Percentiles rank a stretch among this genome's conserved stretches.
phyloP scores from a whole-genome alignment of 108 stramenopile species.

The Cylindrotheca fusiformis region DNA sequence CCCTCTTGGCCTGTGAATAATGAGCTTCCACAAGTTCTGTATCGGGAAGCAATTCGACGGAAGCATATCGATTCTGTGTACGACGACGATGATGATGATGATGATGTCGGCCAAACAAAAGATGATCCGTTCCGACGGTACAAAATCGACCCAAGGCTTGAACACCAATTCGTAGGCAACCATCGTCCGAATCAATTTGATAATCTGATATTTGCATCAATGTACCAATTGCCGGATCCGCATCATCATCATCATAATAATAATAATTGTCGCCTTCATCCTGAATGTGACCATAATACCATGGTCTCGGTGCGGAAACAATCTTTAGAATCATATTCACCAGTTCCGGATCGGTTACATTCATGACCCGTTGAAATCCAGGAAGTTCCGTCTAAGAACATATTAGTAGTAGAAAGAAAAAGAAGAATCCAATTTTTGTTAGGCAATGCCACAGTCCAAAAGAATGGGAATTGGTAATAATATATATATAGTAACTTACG shows the following conservation, averaged over 20 bases:
- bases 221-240: neutral
- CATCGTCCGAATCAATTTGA: neutral
- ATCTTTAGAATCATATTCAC: neutral
- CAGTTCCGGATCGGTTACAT: neutral
- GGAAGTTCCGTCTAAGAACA: neutral
- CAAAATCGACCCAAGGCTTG: neutral
- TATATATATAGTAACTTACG: too few species aligned
- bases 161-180: neutral
- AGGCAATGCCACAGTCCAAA: too few species aligned
- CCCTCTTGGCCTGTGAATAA: neutral
- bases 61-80: neutral
- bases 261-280: neutral
- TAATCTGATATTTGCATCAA: conserved; percentile 2
- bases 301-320: neutral
- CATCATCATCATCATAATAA: neutral
- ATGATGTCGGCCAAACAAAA: neutral
- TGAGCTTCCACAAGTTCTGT: neutral
- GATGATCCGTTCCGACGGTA: neutral
- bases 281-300: neutral
- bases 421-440: too few species aligned
- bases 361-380: neutral
- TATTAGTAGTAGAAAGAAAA: too few species aligned
- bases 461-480: too few species aligned
- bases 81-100: too few species aligned
- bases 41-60: neutral